A percentile compares a stretch with the other conserved stretches of the same genome.
phyloP scores from a whole-genome alignment of 179 eudicot genomes.

The Spergularia azorica region DNA sequence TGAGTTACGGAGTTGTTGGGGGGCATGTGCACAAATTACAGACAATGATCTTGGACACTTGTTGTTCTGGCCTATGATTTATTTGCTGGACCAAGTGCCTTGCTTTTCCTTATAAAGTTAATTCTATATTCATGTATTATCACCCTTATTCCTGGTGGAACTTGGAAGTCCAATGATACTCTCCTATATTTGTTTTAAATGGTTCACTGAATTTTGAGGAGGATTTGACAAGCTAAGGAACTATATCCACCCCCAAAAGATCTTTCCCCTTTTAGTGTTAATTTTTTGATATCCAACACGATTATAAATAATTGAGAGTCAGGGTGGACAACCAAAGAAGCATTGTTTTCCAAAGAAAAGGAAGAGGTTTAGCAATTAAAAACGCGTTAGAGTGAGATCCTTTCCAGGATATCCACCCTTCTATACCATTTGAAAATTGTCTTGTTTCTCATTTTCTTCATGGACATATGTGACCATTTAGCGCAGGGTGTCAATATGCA shows the following conservation, averaged over 20 bases:
- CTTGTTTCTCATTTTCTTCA: not conserved
- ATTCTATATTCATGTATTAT: not conserved
- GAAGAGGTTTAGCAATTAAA: not conserved
- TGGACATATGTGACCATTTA: not conserved
- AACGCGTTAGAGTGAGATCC: not conserved
- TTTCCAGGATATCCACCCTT: not conserved
- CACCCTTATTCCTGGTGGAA: not conserved
- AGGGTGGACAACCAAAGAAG: not conserved
- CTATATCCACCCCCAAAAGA: not conserved
- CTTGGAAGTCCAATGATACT: not conserved
- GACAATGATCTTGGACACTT: not conserved
- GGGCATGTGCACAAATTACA: not conserved
- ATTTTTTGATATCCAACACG: not conserved
- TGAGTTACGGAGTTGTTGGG: not conserved
- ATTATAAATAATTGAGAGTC: not conserved
- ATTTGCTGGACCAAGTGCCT: too few relatives aligned
- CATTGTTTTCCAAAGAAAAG: not conserved
- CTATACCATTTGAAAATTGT: not conserved
- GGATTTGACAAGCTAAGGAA: not conserved
- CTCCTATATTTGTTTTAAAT: constrained; percentile 3
- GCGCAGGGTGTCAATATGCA: not conserved
- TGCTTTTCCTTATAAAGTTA: not conserved
- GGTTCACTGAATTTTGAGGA: not conserved
- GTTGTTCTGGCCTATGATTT: constrained; percentile 4
- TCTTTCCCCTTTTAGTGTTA: constrained; percentile 6